Percentiles rank a stretch among this genome's conserved stretches.
Evolutionary conservation across 176 grass and related monocot species (phyloP).

Genomic region (Panicum miliaceum): DNA sequence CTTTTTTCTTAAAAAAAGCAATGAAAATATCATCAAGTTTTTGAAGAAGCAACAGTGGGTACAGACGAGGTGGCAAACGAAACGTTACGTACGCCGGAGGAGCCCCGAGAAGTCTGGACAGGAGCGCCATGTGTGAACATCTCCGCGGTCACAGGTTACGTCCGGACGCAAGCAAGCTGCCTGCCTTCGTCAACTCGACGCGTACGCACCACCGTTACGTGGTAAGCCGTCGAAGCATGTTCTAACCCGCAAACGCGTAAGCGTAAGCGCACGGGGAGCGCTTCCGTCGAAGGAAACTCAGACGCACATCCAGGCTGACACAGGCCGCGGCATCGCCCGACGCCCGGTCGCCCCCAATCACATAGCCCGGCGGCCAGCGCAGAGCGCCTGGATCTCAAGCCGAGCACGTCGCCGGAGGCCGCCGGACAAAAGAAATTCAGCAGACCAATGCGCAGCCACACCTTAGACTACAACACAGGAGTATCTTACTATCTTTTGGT

Average conservation of each 20-base stretch:
- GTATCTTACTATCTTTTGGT: constrained; percentile 9
- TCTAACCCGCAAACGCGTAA: neutral
- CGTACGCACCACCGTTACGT: constrained; percentile 12
- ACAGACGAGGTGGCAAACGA: neutral
- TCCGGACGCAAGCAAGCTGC: neutral
- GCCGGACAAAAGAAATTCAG: constrained; percentile 14
- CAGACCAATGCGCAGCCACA: neutral
- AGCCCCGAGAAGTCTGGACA: neutral
- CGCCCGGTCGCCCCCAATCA: neutral
- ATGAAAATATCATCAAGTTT: no score
- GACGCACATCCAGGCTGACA: neutral
- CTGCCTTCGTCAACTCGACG: neutral
- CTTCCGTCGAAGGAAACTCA: neutral
- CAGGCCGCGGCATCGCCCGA: neutral
- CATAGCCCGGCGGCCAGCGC: neutral
- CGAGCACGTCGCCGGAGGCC: neutral
- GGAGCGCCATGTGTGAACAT: neutral
- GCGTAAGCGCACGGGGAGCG: neutral
- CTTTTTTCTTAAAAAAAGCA: no score
- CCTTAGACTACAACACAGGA: neutral
- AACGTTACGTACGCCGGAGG: neutral
- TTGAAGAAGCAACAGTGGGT: neutral
- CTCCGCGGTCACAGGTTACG: neutral
- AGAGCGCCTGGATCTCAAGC: neutral
- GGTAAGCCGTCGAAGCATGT: neutral